These are phyloP conservation scores for Blastobotrys ciferrii DNA, from an alignment of 1,139 yeast species.

Conservation along the genomic window DNA sequence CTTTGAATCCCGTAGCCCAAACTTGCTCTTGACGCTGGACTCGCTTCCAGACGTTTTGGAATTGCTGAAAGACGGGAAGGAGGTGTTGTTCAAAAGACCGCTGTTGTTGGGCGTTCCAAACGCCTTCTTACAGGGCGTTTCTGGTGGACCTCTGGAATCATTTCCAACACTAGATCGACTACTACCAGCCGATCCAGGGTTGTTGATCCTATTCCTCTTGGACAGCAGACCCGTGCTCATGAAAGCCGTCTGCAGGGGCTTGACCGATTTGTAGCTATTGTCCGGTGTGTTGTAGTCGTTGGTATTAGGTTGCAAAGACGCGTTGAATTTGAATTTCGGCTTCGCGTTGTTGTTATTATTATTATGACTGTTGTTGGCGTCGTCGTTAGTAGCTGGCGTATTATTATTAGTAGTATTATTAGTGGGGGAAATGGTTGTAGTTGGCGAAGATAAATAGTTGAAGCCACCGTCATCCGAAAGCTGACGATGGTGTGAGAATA, in stretches of 20 bases:
- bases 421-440: background rate
- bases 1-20: conserved; percentile 28
- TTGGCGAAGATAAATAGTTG: background rate
- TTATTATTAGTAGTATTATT: background rate
- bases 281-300: conserved; percentile 44
- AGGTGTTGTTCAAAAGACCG: background rate
- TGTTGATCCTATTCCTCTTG: conserved; percentile 52
- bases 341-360: conserved; percentile 7
- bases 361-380: conserved; percentile 1
- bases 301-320: conserved; percentile 28
- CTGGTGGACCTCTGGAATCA: conserved; percentile 49
- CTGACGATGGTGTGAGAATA: conserved; percentile 11
- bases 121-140: conserved; percentile 77
- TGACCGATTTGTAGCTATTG: conserved; percentile 63
- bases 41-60: conserved; percentile 10
- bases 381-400: conserved; percentile 16
- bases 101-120: conserved; percentile 14
- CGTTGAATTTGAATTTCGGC: conserved; percentile 23
- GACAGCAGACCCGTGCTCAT: conserved; percentile 72
- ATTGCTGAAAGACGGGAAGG: conserved; percentile 5
- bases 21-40: background rate
- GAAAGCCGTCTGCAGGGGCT: conserved; percentile 84
- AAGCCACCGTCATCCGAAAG: conserved; percentile 1
- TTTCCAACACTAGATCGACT: conserved; percentile 4
- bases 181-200: conserved; percentile 3